Base-by-base conservation (phyloP, 352 stramenopile species). In the Phytophthora pinifolia region DNA sequence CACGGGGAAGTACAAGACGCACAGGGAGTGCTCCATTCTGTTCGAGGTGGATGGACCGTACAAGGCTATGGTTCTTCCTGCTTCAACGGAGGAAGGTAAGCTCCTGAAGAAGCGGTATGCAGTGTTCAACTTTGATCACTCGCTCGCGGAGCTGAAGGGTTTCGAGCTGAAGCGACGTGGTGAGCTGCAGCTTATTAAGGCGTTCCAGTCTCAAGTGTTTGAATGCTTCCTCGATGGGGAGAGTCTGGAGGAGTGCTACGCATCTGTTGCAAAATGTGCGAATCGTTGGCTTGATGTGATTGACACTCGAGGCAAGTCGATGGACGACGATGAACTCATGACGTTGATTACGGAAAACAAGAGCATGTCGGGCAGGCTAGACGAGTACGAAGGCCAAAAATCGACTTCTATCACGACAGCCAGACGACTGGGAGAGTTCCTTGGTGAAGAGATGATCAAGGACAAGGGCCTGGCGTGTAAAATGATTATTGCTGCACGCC, bases 1-100 rank as follows among this genome's bases (percentile, higher is more conserved):
- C 7, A 79, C 75, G 9, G 87, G 89, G 20, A 86, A 78, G 31
- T 99, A 98, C 65, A 87, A 92, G 30, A 98, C 80, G 15, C 81
- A 92, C 30, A 94, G 85, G 18, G 97, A 99, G 60, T 99, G 96
- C 59, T 99, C 94, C 8, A 99, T 99, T 62, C 97, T 98, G 55
- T 99, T 99, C 63, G 97, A 99, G 73, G 86, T 99, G 8, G 97
- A 99, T 74, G 97, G 97, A 2, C 97, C 97, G 9, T 99, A 99
- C 63, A 92, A 91, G 46, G 96, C 86, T 27, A 99, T 99, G 97
- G 95, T 99, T 29, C 67, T 99, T 13, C 97, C 97, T 7, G 94
- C 97, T 14, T 98, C 93, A 31, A 99, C 97, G 0, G 97, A 99
- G 72, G 97, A 99, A 77, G 97, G 97, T 17, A 97, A 96, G 39